Evolutionary conservation across 352 stramenopile species (phyloP), one percentile per base, ranked within the genome.

Genomic region (Phytophthora ramorum): DNA sequence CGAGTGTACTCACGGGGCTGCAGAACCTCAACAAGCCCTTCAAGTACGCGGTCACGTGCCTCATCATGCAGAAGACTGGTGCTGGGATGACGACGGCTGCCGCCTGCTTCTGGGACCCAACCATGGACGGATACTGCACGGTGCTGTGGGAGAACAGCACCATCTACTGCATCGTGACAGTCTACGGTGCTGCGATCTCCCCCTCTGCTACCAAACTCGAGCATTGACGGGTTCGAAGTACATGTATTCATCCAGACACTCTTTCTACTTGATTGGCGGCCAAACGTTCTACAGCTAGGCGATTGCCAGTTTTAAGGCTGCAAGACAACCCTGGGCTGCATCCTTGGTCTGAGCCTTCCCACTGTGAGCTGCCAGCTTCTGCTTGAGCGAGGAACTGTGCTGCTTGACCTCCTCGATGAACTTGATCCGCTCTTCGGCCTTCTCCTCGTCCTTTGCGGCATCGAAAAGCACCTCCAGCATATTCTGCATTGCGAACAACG

Each of bases 21-120:
- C 86, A 92, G 72, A 93, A 91, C 70, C 81, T 95, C 72, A 95
- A 92, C 75, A 95, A 95, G 48, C 86, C 86, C 3, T 92, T 95
- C 73, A 95, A 95, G 70, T 90, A 91, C 63, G 75, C 77, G n/a
- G 83, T 93, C 38, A 95, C 86, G 28, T 95, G 86, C 61, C 68
- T 95, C 44, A 91, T 95, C 67, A 91, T 95, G 84, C 86, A 95
- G 54, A 95, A 95, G 64, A 95, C 84, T 2, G 86, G 86, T 24
- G 86, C 84, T 0, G 82, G 80, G 10, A 81, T 93, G 70, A 74
- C 81, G 34, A 93, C 86, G 2, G 76, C 84, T 1, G 86, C 83
- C 20, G 75, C 86, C 43, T 95, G 86, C 67, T 87, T 87, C 63
- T 95, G 86, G 86, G 86, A 95, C 40, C 75, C 84, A 19, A 78